Base-by-base conservation (phyloP, 1,284 basidiomycete species). In the Coniferiporia weirii region DNA sequence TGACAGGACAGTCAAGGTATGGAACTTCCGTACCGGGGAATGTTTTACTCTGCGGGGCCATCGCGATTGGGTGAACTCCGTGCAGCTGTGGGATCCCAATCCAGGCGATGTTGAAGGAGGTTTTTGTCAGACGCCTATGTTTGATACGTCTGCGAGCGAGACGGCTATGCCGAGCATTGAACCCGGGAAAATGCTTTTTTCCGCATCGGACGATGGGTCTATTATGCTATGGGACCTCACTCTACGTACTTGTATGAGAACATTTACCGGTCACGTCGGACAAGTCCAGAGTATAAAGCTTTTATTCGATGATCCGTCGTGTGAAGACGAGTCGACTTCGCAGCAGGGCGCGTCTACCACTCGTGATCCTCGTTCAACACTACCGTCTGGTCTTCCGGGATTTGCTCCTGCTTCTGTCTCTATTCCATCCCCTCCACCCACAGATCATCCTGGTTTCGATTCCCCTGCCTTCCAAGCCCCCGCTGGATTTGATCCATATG, bases 171-270 rank as follows among this genome's bases (percentile, higher is more conserved):
- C 77, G 13, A 76, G 81, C 54, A 85, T 93, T 60, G 85, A 91
- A 61, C 79, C 83, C 1, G 91, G 93, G 48, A 93, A 95, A 73
- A 93, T 96, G 87, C 79, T 99, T 38, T 98, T 99, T 76, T 98
- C 95, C 6, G 94, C 92, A 1, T 95, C 93, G 5, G 96, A 99
- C 70, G 97, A 99, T 69, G 89, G 91, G 34, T 87, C 89, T 3
- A 94, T 99, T 72, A 88, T 89, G 60, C 82, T 99, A 1, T 99
- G 96, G 96, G 95, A 99, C 73, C 80, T 99, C 50, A 85, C 81
- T 20, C 76, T 78, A 22, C 82, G 92, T 51, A 83, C 87, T 17
- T 98, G 94, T 69, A 80, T 98, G 46, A 83, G 91, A 34, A 85
- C 88, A 57, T 93, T 96, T 69, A 81, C 79, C 12, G 97, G 95